These are phyloP conservation scores for Trebouxia sp. DNA, from an alignment of 139 green algal genomes.

Conservation along the genomic window DNA sequence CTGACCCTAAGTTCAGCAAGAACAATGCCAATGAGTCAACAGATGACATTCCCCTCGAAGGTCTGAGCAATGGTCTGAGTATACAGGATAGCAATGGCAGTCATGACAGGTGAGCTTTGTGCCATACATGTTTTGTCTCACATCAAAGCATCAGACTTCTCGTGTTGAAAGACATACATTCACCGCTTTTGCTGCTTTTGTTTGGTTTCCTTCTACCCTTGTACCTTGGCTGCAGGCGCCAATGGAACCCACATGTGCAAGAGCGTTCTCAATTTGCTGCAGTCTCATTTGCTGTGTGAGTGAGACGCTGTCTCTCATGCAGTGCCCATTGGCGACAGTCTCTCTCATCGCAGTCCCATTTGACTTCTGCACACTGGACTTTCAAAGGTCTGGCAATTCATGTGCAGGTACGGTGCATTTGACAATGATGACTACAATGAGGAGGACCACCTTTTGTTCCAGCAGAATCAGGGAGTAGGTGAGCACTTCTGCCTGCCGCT, in stretches of 20 bases:
- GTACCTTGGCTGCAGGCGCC: too few relatives aligned
- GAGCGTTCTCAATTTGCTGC: too few relatives aligned
- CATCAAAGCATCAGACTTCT: not conserved
- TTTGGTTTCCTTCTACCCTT: too few relatives aligned
- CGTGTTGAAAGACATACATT: not conserved
- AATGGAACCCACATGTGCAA: too few relatives aligned
- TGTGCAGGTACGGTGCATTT: constrained; percentile 19
- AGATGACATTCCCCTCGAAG: not conserved
- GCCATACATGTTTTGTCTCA: not conserved
- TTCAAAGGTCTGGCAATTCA: too few relatives aligned
- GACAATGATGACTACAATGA: constrained; percentile 10
- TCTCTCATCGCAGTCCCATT: too few relatives aligned
- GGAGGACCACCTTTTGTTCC: constrained; percentile 5
- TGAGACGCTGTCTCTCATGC: too few relatives aligned
- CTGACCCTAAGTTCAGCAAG: not conserved
- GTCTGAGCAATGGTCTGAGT: not conserved
- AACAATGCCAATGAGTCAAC: not conserved
- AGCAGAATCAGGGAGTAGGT: constrained; percentile 21
- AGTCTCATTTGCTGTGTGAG: too few relatives aligned
- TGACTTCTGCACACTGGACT: too few relatives aligned
- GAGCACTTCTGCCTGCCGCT: too few relatives aligned
- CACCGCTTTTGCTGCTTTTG: too few relatives aligned
- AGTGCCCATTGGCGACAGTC: too few relatives aligned
- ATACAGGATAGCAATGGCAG: constrained; percentile 9
- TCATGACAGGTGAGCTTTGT: not conserved